Conservation (phyloP, 306 rosid genomes). For the Sesbania bispinosa region DNA sequence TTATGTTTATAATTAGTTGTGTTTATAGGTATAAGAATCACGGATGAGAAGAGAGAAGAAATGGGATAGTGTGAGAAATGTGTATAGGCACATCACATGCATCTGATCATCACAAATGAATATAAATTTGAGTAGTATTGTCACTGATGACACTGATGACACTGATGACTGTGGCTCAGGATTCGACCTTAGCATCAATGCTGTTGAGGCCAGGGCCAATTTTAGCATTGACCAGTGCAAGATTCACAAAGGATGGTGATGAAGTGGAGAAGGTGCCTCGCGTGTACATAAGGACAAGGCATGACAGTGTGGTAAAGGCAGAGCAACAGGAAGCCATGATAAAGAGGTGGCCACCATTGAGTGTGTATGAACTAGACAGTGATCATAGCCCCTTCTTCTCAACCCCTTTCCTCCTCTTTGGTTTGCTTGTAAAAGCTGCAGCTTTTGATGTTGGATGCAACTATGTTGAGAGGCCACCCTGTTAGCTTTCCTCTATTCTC, state of each 20-base stretch:
- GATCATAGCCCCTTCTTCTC: constrained; percentile 89
- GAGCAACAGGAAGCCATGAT: constrained; percentile 85
- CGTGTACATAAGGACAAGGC: constrained; percentile 61
- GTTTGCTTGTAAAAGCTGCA: constrained; percentile 66
- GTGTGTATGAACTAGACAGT: constrained; percentile 60
- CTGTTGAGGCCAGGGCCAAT: constrained; percentile 76
- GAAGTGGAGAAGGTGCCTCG: constrained; percentile 56
- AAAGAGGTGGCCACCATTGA: constrained; percentile 66
- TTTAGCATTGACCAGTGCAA: constrained; percentile 50
- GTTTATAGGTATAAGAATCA: no score
- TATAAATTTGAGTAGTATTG: no score
- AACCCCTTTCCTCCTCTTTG: constrained; percentile 74
- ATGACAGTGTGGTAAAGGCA: constrained; percentile 62
- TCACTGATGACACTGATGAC: no score
- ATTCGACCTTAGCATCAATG: constrained; percentile 77
- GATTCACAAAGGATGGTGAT: constrained; percentile 33
- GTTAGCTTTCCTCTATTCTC: neutral
- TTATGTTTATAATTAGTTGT: no score
- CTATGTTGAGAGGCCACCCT: neutral
- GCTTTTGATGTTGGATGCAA: constrained; percentile 45
- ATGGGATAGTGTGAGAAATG: no score
- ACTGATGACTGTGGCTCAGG: constrained; percentile 35
- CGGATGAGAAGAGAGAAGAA: no score
- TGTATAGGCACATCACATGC: no score
- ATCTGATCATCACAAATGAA: neutral